Evolutionary conservation across 2,329 filamentous ascomycete species (phyloP).

Genomic region (Pseudocercospora crystallina): DNA sequence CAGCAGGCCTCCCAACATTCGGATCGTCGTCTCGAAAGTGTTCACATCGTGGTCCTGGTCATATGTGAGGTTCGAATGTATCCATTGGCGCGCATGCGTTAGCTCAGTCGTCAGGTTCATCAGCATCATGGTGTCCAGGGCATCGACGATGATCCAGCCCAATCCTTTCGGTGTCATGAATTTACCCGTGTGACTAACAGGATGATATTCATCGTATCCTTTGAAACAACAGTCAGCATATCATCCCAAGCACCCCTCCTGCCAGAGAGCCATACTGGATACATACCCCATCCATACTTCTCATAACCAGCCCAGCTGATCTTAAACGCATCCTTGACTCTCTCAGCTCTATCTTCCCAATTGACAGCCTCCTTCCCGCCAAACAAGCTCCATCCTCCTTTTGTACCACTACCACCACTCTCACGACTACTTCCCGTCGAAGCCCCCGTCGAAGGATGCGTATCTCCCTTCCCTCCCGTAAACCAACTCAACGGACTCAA

Average conservation of each 20-base stretch:
- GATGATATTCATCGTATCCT: conserved; percentile 81
- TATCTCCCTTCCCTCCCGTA: conserved; percentile 10
- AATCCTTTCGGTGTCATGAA: conserved; percentile 87
- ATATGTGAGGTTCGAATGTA: conserved; percentile 76
- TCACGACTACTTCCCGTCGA: conserved; percentile 12
- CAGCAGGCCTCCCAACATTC: conserved; percentile 90
- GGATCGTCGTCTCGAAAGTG: conserved; percentile 96
- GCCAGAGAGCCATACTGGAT: conserved; percentile 19
- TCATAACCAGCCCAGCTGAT: conserved; percentile 92
- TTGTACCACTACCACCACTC: conserved; percentile 31
- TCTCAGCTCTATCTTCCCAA: conserved; percentile 75
- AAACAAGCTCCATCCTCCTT: conserved; percentile 54
- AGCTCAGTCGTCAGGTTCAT: conserved; percentile 94
- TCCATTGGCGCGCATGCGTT: conserved; percentile 83
- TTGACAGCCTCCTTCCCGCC: conserved; percentile 56
- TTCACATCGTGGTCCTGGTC: conserved; percentile 94
- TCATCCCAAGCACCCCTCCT: not conserved
- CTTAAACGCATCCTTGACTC: conserved; percentile 84
- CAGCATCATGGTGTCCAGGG: conserved; percentile 92
- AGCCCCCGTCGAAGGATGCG: conserved; percentile 3
- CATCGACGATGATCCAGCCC: conserved; percentile 97
- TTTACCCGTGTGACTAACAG: conserved; percentile 72
- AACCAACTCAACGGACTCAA: conserved; percentile 45
- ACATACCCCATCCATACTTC: conserved; percentile 88
- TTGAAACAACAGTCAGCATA: conserved; percentile 13